A percentile compares a stretch with the other conserved stretches of the same genome.
These are phyloP conservation scores for Beauveria australis DNA, from an alignment of 2,329 filamentous ascomycete genomes.

Conservation along the genomic window DNA sequence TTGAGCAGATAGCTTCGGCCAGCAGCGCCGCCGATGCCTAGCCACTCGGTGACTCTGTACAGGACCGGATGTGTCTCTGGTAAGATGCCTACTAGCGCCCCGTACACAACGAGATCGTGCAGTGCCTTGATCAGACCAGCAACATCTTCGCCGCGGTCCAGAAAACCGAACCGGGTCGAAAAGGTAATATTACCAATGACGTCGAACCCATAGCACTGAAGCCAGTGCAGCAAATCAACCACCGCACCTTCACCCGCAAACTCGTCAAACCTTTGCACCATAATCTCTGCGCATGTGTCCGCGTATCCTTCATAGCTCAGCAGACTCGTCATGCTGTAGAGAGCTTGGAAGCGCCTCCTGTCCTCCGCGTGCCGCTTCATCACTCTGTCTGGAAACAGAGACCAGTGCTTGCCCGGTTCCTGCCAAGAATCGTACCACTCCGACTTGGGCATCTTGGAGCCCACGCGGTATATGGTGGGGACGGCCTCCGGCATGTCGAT, in stretches of 20 bases:
- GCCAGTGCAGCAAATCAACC: conserved; percentile 30
- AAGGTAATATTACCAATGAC: conserved; percentile 43
- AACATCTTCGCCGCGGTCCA: conserved; percentile 38
- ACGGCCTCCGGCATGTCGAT: conserved; percentile 28
- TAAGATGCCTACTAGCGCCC: conserved; percentile 18
- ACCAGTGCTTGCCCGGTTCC: conserved; percentile 17
- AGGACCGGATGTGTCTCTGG: conserved; percentile 14
- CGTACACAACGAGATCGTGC: conserved; percentile 17
- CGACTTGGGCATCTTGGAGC: conserved; percentile 22
- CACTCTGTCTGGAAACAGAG: conserved; percentile 26
- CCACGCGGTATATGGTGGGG: conserved; percentile 32
- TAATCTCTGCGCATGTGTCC: conserved; percentile 35
- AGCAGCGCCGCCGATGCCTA: conserved; percentile 15
- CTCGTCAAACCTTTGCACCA: conserved; percentile 29
- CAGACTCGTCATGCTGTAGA: conserved; percentile 40
- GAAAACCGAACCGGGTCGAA: conserved; percentile 32
- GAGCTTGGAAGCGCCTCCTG: conserved; percentile 32
- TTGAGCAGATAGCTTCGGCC: conserved; percentile 21
- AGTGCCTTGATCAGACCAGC: conserved; percentile 29
- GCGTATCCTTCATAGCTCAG: conserved; percentile 41
- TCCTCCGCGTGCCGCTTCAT: conserved; percentile 27
- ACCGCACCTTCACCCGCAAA: conserved; percentile 20
- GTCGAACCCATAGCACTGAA: conserved; percentile 42
- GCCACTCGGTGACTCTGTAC: conserved; percentile 14
- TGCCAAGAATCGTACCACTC: conserved; percentile 20